phyloP scores from a whole-genome alignment of 176 grass and related monocot species.

The Phoenix dactylifera region DNA sequence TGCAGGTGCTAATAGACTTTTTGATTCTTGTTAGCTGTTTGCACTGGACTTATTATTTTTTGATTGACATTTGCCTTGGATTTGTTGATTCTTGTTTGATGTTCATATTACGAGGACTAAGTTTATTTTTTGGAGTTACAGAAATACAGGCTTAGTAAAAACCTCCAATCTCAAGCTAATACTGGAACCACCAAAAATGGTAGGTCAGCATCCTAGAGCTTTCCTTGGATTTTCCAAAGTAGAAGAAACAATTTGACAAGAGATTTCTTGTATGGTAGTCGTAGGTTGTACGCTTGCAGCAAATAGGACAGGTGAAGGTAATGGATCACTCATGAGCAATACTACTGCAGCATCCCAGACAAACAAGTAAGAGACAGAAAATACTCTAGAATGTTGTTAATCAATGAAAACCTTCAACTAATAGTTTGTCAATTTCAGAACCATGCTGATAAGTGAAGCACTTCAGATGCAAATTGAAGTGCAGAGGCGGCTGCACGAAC shows the following conservation, averaged over 20 bases:
- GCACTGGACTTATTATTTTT: too few relatives aligned
- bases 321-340: conserved; percentile 28
- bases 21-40: not conserved
- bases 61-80: too few relatives aligned
- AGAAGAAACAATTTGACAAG: not conserved
- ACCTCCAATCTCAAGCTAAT: conserved; percentile 53
- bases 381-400: too few relatives aligned
- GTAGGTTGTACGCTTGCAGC: conserved; percentile 25
- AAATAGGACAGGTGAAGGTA: conserved; percentile 46
- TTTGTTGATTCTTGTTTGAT: too few relatives aligned
- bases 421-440: conserved; percentile 23
- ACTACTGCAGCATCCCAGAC: conserved; percentile 30
- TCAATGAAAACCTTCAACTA: too few relatives aligned
- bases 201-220: conserved; percentile 16
- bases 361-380: conserved; percentile 43
- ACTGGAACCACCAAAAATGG: conserved; percentile 39
- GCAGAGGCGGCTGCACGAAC: conserved; percentile 81
- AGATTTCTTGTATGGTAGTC: conserved; percentile 19
- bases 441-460: conserved; percentile 65
- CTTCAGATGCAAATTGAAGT: conserved; percentile 97
- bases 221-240: conserved; percentile 1
- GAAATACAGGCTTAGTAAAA: conserved; percentile 93
- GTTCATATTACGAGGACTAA: conserved; percentile 14
- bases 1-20: conserved; percentile 61
- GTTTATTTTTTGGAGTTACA: conserved; percentile 19